These are phyloP conservation scores for Globisporangium nunn DNA, from an alignment of 352 stramenopile species.

Conservation along the genomic window DNA sequence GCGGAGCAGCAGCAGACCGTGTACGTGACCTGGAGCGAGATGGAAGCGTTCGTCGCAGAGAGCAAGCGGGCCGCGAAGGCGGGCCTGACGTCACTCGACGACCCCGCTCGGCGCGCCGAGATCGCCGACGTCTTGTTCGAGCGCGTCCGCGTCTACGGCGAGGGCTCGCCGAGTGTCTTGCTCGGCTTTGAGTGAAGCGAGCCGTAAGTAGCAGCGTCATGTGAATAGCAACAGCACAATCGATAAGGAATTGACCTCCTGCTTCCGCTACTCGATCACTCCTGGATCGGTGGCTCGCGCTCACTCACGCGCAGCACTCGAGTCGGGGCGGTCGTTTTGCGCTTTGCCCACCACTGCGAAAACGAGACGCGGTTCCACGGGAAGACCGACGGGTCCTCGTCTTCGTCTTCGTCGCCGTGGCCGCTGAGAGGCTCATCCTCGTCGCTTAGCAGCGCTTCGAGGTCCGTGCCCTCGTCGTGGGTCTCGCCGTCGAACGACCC, in stretches of 20 bases:
- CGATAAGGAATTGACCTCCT: background rate
- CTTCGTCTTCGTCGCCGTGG: conserved; percentile 15
- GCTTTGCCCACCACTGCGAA: conserved; percentile 69
- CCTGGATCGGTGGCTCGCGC: conserved; percentile 16
- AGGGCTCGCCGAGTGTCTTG: conserved; percentile 39
- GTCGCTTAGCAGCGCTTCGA: conserved; percentile 58
- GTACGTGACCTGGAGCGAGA: conserved; percentile 54
- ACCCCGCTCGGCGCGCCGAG: conserved; percentile 25
- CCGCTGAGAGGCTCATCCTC: conserved; percentile 37
- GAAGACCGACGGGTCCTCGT: conserved; percentile 38
- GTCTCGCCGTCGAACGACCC: conserved; percentile 30
- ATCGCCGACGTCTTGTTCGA: conserved; percentile 58
- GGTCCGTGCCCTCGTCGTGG: conserved; percentile 57
- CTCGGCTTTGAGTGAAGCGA: conserved; percentile 51
- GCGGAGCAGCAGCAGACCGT: conserved; percentile 73
- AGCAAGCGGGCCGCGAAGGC: conserved; percentile 28
- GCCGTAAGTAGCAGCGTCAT: background rate
- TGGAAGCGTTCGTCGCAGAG: conserved; percentile 47
- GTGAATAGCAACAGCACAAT: background rate
- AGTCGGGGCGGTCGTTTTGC: conserved; percentile 14
- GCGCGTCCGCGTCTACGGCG: conserved; percentile 47
- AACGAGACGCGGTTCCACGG: conserved; percentile 74
- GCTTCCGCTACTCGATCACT: background rate
- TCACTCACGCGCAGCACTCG: background rate
- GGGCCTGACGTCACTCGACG: conserved; percentile 12